phyloP scores from a whole-genome alignment of 2,329 filamentous ascomycete species.

The Fusarium concolor region DNA sequence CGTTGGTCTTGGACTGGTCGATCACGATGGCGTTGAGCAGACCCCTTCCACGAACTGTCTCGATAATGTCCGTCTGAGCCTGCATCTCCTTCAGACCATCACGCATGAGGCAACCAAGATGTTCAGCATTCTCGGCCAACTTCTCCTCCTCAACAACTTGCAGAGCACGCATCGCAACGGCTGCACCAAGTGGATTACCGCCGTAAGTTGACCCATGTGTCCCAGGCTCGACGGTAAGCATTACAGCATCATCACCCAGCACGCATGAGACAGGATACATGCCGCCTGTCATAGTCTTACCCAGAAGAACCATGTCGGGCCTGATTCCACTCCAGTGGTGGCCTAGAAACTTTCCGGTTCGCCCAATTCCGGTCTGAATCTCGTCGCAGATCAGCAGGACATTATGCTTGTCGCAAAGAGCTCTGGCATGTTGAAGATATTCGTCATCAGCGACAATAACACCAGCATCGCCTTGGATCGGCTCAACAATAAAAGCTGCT shows the following conservation, averaged over 20 bases:
- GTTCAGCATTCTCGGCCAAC: constrained; percentile 85
- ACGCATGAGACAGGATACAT: constrained; percentile 96
- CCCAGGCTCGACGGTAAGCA: constrained; percentile 94
- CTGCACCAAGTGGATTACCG: constrained; percentile 93
- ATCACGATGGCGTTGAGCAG: constrained; percentile 96
- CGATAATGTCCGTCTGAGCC: constrained; percentile 75
- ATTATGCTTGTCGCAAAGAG: constrained; percentile 88
- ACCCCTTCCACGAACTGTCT: constrained; percentile 88
- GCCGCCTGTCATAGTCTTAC: constrained; percentile 93
- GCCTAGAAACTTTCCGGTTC: constrained; percentile 91
- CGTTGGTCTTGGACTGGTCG: constrained; percentile 85
- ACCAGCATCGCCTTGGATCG: constrained; percentile 75
- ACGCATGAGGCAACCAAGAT: constrained; percentile 84
- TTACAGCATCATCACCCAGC: constrained; percentile 86
- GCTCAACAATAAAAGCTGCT: constrained; percentile 89
- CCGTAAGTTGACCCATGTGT: constrained; percentile 98
- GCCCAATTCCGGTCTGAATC: constrained; percentile 93
- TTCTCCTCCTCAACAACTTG: constrained; percentile 93
- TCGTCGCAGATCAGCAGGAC: constrained; percentile 93
- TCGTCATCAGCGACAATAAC: constrained; percentile 87
- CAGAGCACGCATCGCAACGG: constrained; percentile 92
- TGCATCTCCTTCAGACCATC: constrained; percentile 79
- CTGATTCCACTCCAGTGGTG: constrained; percentile 84
- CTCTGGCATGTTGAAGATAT: constrained; percentile 84
- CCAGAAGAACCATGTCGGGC: constrained; percentile 88